Conservation (phyloP, 1,284 basidiomycete genomes). For the Moniliophthora roreri region DNA sequence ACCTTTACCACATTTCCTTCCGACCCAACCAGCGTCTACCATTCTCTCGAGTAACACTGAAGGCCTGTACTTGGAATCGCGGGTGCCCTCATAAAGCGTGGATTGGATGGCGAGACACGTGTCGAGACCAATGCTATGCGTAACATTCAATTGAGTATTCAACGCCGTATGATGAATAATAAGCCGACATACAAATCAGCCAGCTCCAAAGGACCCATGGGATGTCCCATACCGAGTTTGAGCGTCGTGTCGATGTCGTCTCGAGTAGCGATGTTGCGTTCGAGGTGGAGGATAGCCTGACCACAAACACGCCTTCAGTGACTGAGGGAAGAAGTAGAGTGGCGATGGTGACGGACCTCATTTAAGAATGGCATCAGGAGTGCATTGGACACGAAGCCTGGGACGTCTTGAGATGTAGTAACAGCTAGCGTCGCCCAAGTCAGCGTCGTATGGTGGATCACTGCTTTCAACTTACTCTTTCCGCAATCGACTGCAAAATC, state of each 20-base stretch:
- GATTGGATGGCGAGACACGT: conserved; percentile 90
- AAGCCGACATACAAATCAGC: conserved; percentile 74
- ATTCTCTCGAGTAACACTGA: conserved; percentile 88
- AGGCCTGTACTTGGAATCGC: conserved; percentile 97
- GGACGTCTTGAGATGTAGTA: conserved; percentile 85
- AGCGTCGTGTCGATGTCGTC: conserved; percentile 97
- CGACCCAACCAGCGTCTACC: conserved; percentile 96
- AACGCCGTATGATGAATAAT: conserved; percentile 12
- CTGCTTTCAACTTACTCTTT: conserved; percentile 84
- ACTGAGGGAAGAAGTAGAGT: not conserved
- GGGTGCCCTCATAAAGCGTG: conserved; percentile 85
- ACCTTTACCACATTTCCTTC: conserved; percentile 88
- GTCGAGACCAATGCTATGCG: conserved; percentile 84
- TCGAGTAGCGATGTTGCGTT: conserved; percentile 86
- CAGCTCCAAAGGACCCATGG: conserved; percentile 90
- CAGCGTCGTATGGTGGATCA: too few relatives aligned
- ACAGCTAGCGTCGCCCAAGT: conserved; percentile 58
- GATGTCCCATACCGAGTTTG: conserved; percentile 92
- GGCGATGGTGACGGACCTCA: conserved; percentile 48
- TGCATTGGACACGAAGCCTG: conserved; percentile 88
- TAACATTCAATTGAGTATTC: conserved; percentile 3
- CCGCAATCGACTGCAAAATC: conserved; percentile 88
- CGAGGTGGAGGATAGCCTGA: conserved; percentile 89
- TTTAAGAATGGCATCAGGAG: conserved; percentile 93
- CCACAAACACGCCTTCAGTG: not conserved